Evolutionary conservation across 2,329 filamentous ascomycete species (phyloP), one percentile per base, ranked within the genome.

Genomic region (Cryphonectria japonica): DNA sequence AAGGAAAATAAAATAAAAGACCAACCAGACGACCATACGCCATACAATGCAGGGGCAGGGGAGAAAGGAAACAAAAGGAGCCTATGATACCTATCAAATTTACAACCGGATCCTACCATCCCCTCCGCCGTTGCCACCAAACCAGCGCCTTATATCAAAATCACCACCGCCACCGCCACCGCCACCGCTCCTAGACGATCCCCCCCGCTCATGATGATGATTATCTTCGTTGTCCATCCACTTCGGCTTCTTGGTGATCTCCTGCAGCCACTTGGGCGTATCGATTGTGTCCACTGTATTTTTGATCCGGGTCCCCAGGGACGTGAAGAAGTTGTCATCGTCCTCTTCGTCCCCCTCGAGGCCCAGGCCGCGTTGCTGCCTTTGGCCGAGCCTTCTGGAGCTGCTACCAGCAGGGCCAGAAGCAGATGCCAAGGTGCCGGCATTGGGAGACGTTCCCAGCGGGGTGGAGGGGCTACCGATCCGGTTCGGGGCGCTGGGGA

Each of bases 211-310:
- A 22, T 82, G 46, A 50, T 50, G 19, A 50, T n/a, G 5, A 50
- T 16, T 83, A 14, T 85, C 85, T 67, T 88, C 86, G 34, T 87
- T 88, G 26, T 89, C 88, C 89, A 96, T 92, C 94, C 94, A 97
- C 76, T 90, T 92, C 6, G 93, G 94, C 78, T 91, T 89, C 80
- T 91, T 93, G 80, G 89, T 87, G 39, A 93, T 84, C 37, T 93
- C 91, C 75, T 90, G 87, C 74, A 97, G 83, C 94, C 95, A 98
- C 74, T 90, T 90, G 0, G 96, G 95, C 41, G 91, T 87, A 67
- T 94, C 92, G 1, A 94, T 87, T 0, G 90, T 92, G 73, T 98
- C 95, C 67, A 98, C 89, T 0, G 96, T 98, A 78, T 99, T 99
- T 81, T 91, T 93, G 76, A 99, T 91, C 50, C 95, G 87, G 78